phyloP scores from a whole-genome alignment of 2,329 filamentous ascomycete species.

The Piedraia hortae region DNA sequence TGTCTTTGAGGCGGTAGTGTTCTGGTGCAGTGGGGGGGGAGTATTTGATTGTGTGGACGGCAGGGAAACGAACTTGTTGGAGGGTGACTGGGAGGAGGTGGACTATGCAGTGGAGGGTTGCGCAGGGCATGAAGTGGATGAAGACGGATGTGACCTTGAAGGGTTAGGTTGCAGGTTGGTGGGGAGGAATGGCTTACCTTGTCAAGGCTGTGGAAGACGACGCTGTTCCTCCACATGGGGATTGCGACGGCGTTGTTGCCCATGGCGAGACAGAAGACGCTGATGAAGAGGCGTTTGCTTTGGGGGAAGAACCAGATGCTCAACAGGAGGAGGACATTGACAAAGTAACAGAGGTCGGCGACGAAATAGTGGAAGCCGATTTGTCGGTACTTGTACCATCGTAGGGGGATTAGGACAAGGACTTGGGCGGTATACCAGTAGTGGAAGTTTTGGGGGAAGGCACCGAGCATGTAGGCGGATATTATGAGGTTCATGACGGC shows the following conservation, averaged over 20 bases:
- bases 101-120: conserved; percentile 71
- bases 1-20: conserved; percentile 41
- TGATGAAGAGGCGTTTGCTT: conserved; percentile 77
- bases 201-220: conserved; percentile 95
- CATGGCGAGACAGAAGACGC: conserved; percentile 73
- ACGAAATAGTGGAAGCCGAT: conserved; percentile 93
- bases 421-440: conserved; percentile 41
- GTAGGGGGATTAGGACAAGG: conserved; percentile 49
- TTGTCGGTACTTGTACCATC: conserved; percentile 70
- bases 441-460: conserved; percentile 61
- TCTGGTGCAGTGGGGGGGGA: conserved; percentile 41
- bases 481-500: conserved; percentile 95
- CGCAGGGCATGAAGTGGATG: conserved; percentile 97
- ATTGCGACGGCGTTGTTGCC: conserved; percentile 96
- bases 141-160: conserved; percentile 30
- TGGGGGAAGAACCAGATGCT: conserved; percentile 74
- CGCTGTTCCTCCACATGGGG: conserved; percentile 95
- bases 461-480: conserved; percentile 79
- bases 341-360: conserved; percentile 92
- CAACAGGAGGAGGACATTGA: conserved; percentile 61
- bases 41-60: conserved; percentile 54
- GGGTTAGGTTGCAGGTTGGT: neutral
- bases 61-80: conserved; percentile 50
- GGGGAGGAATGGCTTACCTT: conserved; percentile 52
- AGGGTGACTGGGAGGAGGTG: conserved; percentile 43